Base-by-base conservation (phyloP, 257 asterid genomes). In the Penstemon davidsonii region DNA sequence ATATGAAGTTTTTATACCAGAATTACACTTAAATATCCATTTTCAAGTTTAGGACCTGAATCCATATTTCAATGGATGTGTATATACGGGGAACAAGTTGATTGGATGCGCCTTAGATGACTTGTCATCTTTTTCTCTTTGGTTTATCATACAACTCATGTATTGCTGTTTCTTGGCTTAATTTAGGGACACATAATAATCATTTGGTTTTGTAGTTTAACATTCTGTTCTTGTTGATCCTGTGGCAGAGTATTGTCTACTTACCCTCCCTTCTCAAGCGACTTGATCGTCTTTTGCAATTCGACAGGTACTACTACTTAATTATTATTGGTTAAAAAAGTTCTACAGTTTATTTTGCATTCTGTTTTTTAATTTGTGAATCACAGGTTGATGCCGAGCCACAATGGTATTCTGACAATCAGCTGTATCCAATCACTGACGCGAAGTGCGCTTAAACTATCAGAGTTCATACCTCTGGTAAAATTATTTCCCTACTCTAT, bases 201-300 rank as follows among this genome's bases (percentile, higher is more conserved):
- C n/a, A 3, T 38, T 51, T 55, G 37, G 19, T 57, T 44, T 69
- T 72, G 38, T 62, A 13, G 61, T 62, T 64, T 67, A 69, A 75
- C 60, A 47, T 66, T 73, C 37, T 72, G 62, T 64, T 76, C 69
- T 65, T 80, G 63, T 75, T 80, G 60, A 65, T 76, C 76, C 59
- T 75, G 62, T 83, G 60, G 77, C 96, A 94, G 99, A 86, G 90
- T 70, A 83, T 87, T 44, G 72, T 64, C 63, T 80, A 71, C 80
- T 81, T 94, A 71, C 85, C 97, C 13, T 81, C 97, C 71, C 96
- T 94, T 78, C 92, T 94, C 81, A 94, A 94, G 95, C 95, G 95
- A 70, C 86, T 94, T 38, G 99, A 94, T 72, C 90, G 96, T 60
- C 96, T 91, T 65, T 47, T 94, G 82, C 99, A 94, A 76, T 94